phyloP scores from a whole-genome alignment of 192 early-diverging fungal genomes.

The Rhizophlyctis rosea region DNA sequence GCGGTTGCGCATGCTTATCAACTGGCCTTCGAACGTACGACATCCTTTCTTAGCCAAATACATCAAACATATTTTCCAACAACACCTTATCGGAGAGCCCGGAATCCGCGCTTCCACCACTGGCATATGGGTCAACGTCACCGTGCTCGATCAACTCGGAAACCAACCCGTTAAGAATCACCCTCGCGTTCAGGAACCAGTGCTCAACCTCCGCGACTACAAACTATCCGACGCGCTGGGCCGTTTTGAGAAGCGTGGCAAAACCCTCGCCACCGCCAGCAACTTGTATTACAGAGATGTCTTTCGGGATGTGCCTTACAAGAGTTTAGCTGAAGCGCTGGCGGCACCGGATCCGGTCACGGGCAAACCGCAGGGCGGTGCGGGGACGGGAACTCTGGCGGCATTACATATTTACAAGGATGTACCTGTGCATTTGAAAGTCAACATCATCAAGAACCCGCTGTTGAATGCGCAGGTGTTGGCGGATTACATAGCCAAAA shows the following conservation, averaged over 20 bases:
- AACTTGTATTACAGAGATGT: slow-evolving; percentile 18
- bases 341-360: background rate
- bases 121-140: slow-evolving; percentile 53
- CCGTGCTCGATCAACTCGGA: slow-evolving; percentile 21
- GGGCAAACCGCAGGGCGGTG: background rate
- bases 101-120: slow-evolving; percentile 49
- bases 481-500: slow-evolving; percentile 40
- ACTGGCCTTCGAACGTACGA: slow-evolving; percentile 51
- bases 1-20: slow-evolving; percentile 40
- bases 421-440: slow-evolving; percentile 40
- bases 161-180: slow-evolving; percentile 18
- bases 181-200: background rate
- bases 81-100: slow-evolving; percentile 34
- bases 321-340: slow-evolving; percentile 21
- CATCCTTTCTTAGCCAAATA: slow-evolving; percentile 43
- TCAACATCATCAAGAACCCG: slow-evolving; percentile 51
- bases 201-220: slow-evolving; percentile 34
- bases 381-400: slow-evolving; percentile 20
- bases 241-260: slow-evolving; percentile 32
- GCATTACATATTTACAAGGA: slow-evolving; percentile 46
- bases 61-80: slow-evolving; percentile 53
- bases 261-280: slow-evolving; percentile 17
- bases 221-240: slow-evolving; percentile 36
- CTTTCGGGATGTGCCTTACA: slow-evolving; percentile 22
- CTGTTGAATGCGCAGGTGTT: slow-evolving; percentile 47